These are phyloP conservation scores for Geotrichum ghanense DNA, from an alignment of 805 yeast species.

Conservation along the genomic window DNA sequence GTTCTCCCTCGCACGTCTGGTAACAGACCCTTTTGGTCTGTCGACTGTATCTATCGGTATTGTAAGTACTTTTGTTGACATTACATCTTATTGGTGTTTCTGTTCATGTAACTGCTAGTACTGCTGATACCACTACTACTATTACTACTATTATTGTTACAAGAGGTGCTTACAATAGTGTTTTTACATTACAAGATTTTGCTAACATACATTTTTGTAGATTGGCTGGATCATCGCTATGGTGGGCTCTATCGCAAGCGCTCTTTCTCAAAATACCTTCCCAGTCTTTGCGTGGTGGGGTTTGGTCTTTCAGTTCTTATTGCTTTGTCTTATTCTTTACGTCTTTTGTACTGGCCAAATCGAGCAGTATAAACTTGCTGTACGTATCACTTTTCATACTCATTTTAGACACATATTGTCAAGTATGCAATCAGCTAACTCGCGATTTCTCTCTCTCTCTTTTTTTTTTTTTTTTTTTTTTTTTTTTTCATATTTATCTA, in stretches of 20 bases:
- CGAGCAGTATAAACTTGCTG: slow-evolving; percentile 47
- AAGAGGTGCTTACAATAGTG: too few relatives aligned
- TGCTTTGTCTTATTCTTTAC: slow-evolving; percentile 42
- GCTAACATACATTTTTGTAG: too few relatives aligned
- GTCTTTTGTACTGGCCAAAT: slow-evolving; percentile 49
- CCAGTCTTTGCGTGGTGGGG: slow-evolving; percentile 98
- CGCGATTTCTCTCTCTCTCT: too few relatives aligned
- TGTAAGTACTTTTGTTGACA: slow-evolving; percentile 3
- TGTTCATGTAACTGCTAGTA: neutral
- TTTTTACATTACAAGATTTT: too few relatives aligned
- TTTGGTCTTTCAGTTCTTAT: slow-evolving; percentile 59
- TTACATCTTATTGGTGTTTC: neutral
- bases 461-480: slow-evolving; percentile 21
- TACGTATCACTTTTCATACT: slow-evolving; percentile 21
- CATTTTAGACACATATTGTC: too few relatives aligned
- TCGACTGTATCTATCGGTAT: slow-evolving; percentile 67
- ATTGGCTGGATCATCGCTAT: slow-evolving; percentile 83
- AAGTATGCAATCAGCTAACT: neutral
- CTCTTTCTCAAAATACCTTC: slow-evolving; percentile 32
- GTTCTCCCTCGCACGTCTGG: slow-evolving; percentile 30
- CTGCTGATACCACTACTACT: neutral
- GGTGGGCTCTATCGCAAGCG: slow-evolving; percentile 71
- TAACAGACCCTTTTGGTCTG: slow-evolving; percentile 81
- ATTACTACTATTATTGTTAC: too few relatives aligned
- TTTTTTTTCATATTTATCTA: slow-evolving; percentile 16